phyloP scores from a whole-genome alignment of 352 stramenopile species.

The Phytophthora syringae region DNA sequence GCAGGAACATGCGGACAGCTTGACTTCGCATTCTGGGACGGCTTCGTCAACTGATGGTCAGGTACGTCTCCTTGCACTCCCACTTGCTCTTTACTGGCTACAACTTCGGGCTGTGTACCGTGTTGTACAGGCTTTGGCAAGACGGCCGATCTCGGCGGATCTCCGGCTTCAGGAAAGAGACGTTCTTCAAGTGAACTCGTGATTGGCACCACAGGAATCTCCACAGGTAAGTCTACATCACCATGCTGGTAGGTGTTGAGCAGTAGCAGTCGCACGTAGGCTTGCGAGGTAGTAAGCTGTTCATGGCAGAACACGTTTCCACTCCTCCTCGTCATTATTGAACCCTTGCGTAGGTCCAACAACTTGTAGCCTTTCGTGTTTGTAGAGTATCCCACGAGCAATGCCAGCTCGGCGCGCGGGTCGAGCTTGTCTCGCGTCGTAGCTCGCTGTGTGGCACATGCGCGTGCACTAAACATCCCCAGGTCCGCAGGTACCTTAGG shows the following conservation, averaged over 20 bases:
- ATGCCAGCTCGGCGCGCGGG: background rate
- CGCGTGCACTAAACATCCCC: conserved; percentile 5
- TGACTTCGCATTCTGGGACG: background rate
- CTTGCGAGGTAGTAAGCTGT: conserved; percentile 1
- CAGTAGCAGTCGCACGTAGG: conserved; percentile 4
- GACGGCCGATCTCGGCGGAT: background rate
- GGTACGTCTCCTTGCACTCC: background rate
- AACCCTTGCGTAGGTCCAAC: conserved; percentile 9
- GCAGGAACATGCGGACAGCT: background rate
- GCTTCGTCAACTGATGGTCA: background rate
- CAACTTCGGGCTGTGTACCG: background rate
- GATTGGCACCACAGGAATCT: background rate
- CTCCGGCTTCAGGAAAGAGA: background rate
- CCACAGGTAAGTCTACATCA: background rate
- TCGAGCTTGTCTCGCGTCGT: conserved; percentile 10
- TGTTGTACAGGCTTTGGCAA: background rate
- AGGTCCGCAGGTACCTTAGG: conserved; percentile 8
- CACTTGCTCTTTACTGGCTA: background rate
- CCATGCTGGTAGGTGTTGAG: background rate
- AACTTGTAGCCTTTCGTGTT: conserved; percentile 10
- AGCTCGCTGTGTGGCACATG: conserved; percentile 9
- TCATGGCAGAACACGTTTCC: conserved; percentile 19
- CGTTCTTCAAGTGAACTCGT: background rate
- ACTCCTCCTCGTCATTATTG: conserved; percentile 2
- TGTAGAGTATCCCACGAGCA: conserved; percentile 3